phyloP scores from a whole-genome alignment of 108 stramenopile genomes.

The Mediolabrus comicus region DNA sequence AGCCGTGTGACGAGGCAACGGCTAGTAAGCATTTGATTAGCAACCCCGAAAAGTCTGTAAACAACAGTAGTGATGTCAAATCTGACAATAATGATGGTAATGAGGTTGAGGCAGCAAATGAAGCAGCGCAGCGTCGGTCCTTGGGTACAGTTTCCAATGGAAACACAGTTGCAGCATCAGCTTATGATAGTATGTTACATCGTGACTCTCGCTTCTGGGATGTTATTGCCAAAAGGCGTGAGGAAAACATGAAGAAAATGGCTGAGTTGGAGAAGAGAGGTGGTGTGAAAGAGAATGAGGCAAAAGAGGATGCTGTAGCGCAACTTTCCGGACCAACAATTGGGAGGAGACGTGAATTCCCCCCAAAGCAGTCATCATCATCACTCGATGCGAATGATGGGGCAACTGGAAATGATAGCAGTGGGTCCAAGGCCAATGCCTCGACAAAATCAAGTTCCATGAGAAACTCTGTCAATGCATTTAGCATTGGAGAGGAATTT shows the following conservation, averaged over 20 bases:
- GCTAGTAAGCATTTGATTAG: constrained; percentile 58
- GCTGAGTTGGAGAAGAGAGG: constrained; percentile 34
- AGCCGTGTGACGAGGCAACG: constrained; percentile 75
- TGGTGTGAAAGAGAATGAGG: neutral
- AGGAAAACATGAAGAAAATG: constrained; percentile 53
- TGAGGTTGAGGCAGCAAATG: constrained; percentile 41
- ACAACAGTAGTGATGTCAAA: neutral
- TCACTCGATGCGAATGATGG: constrained; percentile 6
- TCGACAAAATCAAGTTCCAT: constrained; percentile 32
- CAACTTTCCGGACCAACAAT: constrained; percentile 71
- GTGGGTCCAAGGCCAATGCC: constrained; percentile 17
- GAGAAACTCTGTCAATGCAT: constrained; percentile 51
- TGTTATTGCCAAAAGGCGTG: constrained; percentile 65
- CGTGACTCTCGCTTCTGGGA: constrained; percentile 88
- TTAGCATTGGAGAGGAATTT: constrained; percentile 82
- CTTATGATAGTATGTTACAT: constrained; percentile 81
- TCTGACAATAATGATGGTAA: neutral
- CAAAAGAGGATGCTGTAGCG: constrained; percentile 13
- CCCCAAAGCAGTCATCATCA: constrained; percentile 6
- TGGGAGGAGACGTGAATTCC: constrained; percentile 67
- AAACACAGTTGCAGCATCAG: constrained; percentile 59
- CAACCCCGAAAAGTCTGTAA: constrained; percentile 17
- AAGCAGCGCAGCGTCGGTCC: constrained; percentile 39
- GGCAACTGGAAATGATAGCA: constrained; percentile 1
- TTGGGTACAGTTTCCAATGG: constrained; percentile 27